Conservation (phyloP, 768 basidiomycete genomes). For the Amanita phalloides region DNA sequence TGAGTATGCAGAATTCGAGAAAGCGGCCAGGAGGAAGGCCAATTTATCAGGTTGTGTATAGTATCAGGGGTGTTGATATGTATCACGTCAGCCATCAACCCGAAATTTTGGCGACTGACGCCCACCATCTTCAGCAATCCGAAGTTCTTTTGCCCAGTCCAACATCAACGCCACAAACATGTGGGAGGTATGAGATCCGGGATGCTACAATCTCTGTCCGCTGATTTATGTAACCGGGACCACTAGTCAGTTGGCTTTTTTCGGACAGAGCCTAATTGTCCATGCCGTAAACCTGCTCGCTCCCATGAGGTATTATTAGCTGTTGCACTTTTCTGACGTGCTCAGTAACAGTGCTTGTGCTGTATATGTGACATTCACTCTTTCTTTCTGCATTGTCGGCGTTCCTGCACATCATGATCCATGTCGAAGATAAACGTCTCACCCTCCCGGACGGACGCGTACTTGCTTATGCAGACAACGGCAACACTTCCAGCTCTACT, state of each 20-base stretch:
- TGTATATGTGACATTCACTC: conserved; percentile 1
- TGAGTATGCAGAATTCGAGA: conserved; percentile 59
- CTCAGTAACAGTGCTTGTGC: conserved; percentile 4
- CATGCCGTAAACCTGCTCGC: conserved; percentile 1
- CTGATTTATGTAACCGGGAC: no score
- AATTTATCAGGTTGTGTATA: not conserved
- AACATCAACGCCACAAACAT: no score
- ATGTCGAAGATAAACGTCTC: conserved; percentile 26
- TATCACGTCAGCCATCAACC: not conserved
- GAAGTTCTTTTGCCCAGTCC: no score
- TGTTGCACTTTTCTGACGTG: not conserved
- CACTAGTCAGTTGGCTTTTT: no score
- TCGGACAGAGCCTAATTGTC: not conserved
- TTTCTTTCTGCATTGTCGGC: not conserved
- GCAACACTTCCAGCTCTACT: conserved; percentile 35
- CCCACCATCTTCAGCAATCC: no score
- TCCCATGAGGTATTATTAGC: conserved; percentile 2
- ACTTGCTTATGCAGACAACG: conserved; percentile 43
- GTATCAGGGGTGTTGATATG: not conserved
- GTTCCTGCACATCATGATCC: conserved; percentile 13
- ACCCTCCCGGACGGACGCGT: conserved; percentile 31
- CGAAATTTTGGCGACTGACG: not conserved
- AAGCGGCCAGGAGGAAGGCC: conserved; percentile 24
- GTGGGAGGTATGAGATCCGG: not conserved
- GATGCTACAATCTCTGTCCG: not conserved